phyloP scores from a whole-genome alignment of 179 eudicot species.

The Vitellaria paradoxa region DNA sequence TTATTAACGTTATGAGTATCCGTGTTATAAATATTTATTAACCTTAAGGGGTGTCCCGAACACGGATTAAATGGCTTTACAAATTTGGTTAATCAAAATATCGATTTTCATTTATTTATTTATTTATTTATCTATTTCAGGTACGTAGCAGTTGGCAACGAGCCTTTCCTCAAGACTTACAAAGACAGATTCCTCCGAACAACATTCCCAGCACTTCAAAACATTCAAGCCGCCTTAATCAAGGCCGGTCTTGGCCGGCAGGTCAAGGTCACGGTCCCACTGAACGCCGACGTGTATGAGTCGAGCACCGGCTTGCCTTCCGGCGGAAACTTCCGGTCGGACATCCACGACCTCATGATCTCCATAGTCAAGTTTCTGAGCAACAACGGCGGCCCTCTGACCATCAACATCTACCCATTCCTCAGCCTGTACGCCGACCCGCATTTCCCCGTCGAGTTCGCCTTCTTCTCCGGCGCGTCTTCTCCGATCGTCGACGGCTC shows the following conservation, averaged over 20 bases:
- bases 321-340: conserved; percentile 75
- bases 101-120: too few relatives aligned
- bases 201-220: conserved; percentile 78
- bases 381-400: conserved; percentile 56
- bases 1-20: too few relatives aligned
- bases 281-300: conserved; percentile 89
- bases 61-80: too few relatives aligned
- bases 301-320: conserved; percentile 64
- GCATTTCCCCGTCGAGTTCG: conserved; percentile 78
- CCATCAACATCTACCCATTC: conserved; percentile 91
- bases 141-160: conserved; percentile 93
- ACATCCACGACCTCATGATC: conserved; percentile 68
- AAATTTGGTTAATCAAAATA: too few relatives aligned
- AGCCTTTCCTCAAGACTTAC: conserved; percentile 83
- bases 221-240: conserved; percentile 86
- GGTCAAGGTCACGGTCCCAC: conserved; percentile 80
- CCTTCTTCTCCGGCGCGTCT: conserved; percentile 70
- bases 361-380: conserved; percentile 61
- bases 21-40: too few relatives aligned
- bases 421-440: conserved; percentile 88
- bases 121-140: conserved; percentile 19
- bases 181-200: conserved; percentile 47
- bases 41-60: too few relatives aligned
- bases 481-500: conserved; percentile 78
- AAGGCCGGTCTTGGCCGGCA: conserved; percentile 80